Evolutionary conservation across 768 basidiomycete genomes (phyloP).

Genomic region (Rhizopogon rudus): DNA sequence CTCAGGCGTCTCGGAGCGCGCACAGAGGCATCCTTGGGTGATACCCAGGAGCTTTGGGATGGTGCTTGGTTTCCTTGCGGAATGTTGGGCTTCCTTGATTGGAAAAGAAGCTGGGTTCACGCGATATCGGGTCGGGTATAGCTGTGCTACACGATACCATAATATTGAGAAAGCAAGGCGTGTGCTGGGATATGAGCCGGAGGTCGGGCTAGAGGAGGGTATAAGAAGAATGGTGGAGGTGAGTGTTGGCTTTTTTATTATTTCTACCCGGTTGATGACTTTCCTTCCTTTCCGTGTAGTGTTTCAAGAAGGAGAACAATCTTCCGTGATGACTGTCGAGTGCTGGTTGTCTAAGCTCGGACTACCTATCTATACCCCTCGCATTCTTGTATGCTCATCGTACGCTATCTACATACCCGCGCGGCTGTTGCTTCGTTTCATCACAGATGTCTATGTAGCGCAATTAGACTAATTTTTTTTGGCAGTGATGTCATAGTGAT

Average conservation of each 20-base stretch:
- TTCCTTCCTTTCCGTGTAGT: conserved; percentile 10
- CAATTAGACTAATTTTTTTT: background rate
- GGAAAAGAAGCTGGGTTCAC: conserved; percentile 87
- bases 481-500: too few relatives aligned
- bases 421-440: too few relatives aligned
- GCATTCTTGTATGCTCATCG: background rate
- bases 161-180: conserved; percentile 93
- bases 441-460: background rate
- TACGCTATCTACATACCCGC: background rate
- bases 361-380: background rate
- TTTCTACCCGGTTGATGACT: background rate
- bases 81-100: conserved; percentile 66
- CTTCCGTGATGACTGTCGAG: conserved; percentile 8
- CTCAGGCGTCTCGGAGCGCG: conserved; percentile 41
- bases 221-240: conserved; percentile 75
- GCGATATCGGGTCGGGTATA: conserved; percentile 75
- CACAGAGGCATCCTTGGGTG: conserved; percentile 33
- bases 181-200: conserved; percentile 90
- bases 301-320: conserved; percentile 26
- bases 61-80: conserved; percentile 63
- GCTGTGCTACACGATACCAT: conserved; percentile 78
- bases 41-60: conserved; percentile 66
- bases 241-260: conserved; percentile 18
- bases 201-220: conserved; percentile 86
- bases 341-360: background rate